Conservation (phyloP, 1,284 basidiomycete genomes). For the Puccinia brachypodii region DNA sequence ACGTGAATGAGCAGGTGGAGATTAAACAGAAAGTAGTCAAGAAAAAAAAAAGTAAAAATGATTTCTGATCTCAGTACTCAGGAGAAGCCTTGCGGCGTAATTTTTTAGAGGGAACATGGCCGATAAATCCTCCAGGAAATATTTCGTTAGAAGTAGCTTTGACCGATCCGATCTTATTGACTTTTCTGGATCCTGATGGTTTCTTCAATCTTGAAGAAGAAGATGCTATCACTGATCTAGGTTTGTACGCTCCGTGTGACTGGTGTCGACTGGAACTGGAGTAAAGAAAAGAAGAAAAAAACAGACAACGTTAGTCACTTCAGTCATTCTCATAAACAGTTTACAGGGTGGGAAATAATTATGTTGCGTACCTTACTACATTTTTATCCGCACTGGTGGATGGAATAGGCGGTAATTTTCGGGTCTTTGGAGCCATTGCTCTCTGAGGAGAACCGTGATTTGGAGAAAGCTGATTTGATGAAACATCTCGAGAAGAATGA, state of each 20-base stretch:
- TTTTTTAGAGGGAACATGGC: slow-evolving; percentile 30
- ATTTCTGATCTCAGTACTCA: background rate
- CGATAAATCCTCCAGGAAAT: slow-evolving; percentile 15
- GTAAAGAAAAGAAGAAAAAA: background rate
- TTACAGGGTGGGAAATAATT: background rate
- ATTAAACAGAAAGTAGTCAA: background rate
- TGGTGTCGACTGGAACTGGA: background rate
- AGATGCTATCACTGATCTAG: background rate
- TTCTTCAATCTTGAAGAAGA: slow-evolving; percentile 10
- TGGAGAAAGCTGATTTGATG: no score
- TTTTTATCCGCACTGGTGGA: background rate
- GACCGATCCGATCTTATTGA: background rate
- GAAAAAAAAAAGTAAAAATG: background rate
- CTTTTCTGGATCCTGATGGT: slow-evolving; percentile 1
- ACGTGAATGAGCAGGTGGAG: no score
- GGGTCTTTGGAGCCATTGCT: background rate
- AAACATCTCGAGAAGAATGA: background rate
- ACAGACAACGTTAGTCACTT: background rate
- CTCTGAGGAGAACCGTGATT: background rate
- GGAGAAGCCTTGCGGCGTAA: slow-evolving; percentile 22
- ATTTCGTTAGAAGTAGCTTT: background rate
- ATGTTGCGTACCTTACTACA: background rate
- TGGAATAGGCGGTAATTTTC: slow-evolving; percentile 25
- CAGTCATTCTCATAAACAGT: background rate
- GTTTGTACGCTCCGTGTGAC: background rate